A percentile compares a stretch with the other conserved stretches of the same genome.
Conservation (phyloP, 1,139 yeast species). For the Hemisphaericaspora subhashii region DNA sequence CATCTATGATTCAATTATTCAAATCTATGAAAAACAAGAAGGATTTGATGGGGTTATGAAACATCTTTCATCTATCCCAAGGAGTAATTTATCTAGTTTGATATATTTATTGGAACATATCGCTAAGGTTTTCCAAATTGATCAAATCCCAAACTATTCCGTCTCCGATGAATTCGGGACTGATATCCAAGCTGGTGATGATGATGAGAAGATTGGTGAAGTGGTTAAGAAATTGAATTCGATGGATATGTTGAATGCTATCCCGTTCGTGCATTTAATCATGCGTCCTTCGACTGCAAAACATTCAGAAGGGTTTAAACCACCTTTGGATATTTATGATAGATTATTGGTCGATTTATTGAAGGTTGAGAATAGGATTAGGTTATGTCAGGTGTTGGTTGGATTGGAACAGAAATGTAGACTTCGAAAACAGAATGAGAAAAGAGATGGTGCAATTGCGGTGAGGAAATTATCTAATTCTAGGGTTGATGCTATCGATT, state of each 20-base stretch:
- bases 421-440: slow-evolving; percentile 34
- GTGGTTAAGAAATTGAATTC: slow-evolving; percentile 27
- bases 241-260: slow-evolving; percentile 38
- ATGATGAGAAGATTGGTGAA: slow-evolving; percentile 13
- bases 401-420: slow-evolving; percentile 30
- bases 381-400: slow-evolving; percentile 29
- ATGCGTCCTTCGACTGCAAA: slow-evolving; percentile 43
- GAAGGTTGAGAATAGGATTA: slow-evolving; percentile 23
- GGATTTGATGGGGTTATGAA: slow-evolving; percentile 14
- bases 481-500: too few relatives aligned
- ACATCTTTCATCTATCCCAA: slow-evolving; percentile 35
- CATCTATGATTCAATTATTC: slow-evolving; percentile 36
- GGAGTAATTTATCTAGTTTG: slow-evolving; percentile 44
- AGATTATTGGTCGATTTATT: slow-evolving; percentile 32
- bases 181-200: slow-evolving; percentile 17
- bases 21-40: slow-evolving; percentile 21
- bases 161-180: slow-evolving; percentile 27
- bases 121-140: slow-evolving; percentile 24
- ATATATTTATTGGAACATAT: slow-evolving; percentile 40
- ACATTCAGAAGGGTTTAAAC: slow-evolving; percentile 41
- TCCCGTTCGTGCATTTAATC: slow-evolving; percentile 45
- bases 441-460: slow-evolving; percentile 25
- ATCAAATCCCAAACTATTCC: slow-evolving; percentile 29
- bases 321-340: slow-evolving; percentile 34
- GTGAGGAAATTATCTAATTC: slow-evolving; percentile 23